Evolutionary conservation across 805 yeast species (phyloP).

Genomic region (Myxozyma lipomycoides): DNA sequence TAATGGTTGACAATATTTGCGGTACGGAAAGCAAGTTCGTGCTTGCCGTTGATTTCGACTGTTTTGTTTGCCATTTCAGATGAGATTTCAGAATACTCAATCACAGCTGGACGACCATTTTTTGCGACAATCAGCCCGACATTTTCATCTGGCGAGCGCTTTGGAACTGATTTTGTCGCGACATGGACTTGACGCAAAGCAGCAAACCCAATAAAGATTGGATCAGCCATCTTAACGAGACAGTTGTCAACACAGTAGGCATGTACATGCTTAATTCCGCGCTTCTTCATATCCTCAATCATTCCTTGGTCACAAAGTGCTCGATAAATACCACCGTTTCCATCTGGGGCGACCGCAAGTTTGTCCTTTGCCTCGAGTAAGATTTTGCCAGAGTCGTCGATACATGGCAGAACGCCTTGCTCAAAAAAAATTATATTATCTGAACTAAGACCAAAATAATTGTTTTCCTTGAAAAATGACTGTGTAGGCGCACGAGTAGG

Average conservation of each 20-base stretch:
- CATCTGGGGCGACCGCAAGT: constrained; percentile 89
- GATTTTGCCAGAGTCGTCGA: constrained; percentile 68
- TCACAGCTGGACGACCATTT: constrained; percentile 71
- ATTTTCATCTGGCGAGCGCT: constrained; percentile 77
- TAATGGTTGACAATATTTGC: constrained; percentile 98
- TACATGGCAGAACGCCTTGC: constrained; percentile 94
- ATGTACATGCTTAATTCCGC: constrained; percentile 83
- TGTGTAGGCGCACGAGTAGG: constrained; percentile 80
- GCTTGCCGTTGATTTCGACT: constrained; percentile 45
- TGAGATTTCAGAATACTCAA: constrained; percentile 90
- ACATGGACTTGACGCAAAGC: constrained; percentile 60
- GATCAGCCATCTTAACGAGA: constrained; percentile 89
- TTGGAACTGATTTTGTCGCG: constrained; percentile 93
- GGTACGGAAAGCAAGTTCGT: constrained; percentile 65
- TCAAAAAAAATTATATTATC: constrained; percentile 73
- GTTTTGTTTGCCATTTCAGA: constrained; percentile 62
- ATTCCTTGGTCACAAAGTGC: constrained; percentile 66
- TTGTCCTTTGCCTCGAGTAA: constrained; percentile 53
- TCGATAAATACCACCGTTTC: constrained; percentile 93
- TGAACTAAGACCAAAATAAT: constrained; percentile 64
- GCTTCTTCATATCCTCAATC: constrained; percentile 59
- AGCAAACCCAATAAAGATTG: constrained; percentile 82
- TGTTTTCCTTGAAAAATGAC: constrained; percentile 55
- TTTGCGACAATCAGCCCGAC: constrained; percentile 82
- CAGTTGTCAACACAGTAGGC: constrained; percentile 97